Base-by-base conservation (phyloP, 176 grass and related monocot genomes). In the Lolium multiflorum region DNA sequence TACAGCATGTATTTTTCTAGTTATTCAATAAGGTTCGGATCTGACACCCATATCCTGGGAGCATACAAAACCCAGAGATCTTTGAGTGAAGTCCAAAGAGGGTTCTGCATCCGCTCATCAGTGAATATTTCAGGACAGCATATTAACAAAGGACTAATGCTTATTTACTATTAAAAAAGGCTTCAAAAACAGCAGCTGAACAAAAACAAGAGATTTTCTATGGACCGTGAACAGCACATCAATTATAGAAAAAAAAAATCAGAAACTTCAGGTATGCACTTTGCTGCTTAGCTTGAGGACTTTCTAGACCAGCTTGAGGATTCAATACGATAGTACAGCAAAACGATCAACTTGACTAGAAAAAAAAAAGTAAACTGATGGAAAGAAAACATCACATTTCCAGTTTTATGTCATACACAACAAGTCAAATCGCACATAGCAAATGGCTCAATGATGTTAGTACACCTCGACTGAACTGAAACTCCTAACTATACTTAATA, bases 361-460 rank as follows among this genome's bases (percentile, higher is more conserved):
- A 82, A 43, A 35, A 3, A 41, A 43, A 35, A 3, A 41, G 41
- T 21, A 65, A 69, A 60, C 39, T 12, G 77, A 71, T 38, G 59
- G 1, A 77, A 52, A 26, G 48, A 56, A 68, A 60, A 26, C 16
- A 24, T 24, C 39, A 82, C 2, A 50, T 88, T 71, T 78, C 9
- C 26, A 25, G 51, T 71, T 70, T 50, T 51, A 20, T 17, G 44
- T 9, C 39, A 61, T 83, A 20, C 21, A 78, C 38, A 83, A 24
- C 72, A 69, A 49, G 8, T 64, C 63, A 51, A 82, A 22, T 65
- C 46, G 71, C 31, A 68, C 21, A 7, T 35, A 48, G 18, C 11
- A 79, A 71, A 79, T 21, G 5, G 18, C 54, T 58, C 37, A 62
- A 73, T 50, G 59, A 80, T 87, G 35, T 26, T 61, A 48, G 52